phyloP scores from a whole-genome alignment of 768 basidiomycete species.

The Hydnum rufescens region DNA sequence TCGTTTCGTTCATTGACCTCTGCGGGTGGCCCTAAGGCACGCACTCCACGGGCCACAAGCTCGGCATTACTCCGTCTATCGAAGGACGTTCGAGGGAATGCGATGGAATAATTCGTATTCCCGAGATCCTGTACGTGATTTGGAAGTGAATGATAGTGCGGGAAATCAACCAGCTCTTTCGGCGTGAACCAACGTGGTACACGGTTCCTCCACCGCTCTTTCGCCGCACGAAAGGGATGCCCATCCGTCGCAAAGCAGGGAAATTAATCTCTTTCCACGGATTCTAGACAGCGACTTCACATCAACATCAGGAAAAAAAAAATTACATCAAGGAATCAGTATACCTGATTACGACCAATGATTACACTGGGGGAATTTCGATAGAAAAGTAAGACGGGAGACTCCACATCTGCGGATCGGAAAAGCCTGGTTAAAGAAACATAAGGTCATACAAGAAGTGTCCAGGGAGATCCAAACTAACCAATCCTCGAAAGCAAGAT shows the following conservation, averaged over 20 bases:
- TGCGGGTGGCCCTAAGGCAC: conserved; percentile 49
- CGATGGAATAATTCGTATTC: conserved; percentile 93
- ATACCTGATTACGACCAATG: conserved; percentile 68
- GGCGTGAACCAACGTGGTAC: conserved; percentile 46
- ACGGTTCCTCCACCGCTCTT: conserved; percentile 91
- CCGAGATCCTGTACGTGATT: conserved; percentile 55
- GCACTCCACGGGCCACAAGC: conserved; percentile 58
- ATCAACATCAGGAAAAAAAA: background rate
- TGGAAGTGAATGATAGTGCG: background rate
- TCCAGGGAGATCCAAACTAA: conserved; percentile 18
- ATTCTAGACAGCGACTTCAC: conserved; percentile 29
- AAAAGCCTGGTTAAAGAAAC: conserved; percentile 42
- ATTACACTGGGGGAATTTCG: conserved; percentile 77
- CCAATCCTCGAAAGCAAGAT: conserved; percentile 84
- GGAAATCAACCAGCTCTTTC: background rate
- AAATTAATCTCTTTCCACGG: conserved; percentile 97
- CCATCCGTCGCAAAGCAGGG: conserved; percentile 26
- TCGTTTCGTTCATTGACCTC: conserved; percentile 80
- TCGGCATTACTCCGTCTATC: conserved; percentile 59
- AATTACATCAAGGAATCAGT: background rate
- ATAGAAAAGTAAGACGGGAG: conserved; percentile 71
- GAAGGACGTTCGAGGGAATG: conserved; percentile 64
- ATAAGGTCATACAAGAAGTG: conserved; percentile 14
- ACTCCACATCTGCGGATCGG: conserved; percentile 42
- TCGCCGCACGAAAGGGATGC: conserved; percentile 62